phyloP scores from a whole-genome alignment of 176 grass and related monocot species.

The Oryza glaberrima region DNA sequence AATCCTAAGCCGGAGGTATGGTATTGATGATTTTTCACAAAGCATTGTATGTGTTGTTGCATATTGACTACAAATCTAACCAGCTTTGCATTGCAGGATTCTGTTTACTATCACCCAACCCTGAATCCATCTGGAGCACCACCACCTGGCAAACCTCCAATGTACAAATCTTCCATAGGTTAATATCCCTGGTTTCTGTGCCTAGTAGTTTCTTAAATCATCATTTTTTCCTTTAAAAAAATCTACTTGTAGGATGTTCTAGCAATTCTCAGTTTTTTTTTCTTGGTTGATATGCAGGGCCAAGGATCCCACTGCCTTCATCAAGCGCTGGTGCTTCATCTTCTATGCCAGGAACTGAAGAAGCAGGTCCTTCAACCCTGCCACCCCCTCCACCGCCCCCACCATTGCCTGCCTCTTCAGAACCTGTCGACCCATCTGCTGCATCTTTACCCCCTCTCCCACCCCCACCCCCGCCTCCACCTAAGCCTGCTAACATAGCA shows the following conservation, averaged over 20 bases:
- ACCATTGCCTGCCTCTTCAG: constrained; percentile 60
- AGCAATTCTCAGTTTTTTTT: constrained; percentile 34
- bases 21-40: constrained; percentile 16
- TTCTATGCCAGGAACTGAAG: constrained; percentile 68
- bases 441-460: constrained; percentile 60
- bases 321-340: constrained; percentile 60
- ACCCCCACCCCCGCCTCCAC: constrained; percentile 58
- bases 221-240: neutral
- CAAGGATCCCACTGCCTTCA: constrained; percentile 70
- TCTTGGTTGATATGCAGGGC: constrained; percentile 55
- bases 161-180: constrained; percentile 96
- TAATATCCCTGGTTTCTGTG: neutral
- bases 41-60: neutral
- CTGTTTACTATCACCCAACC: constrained; percentile 89
- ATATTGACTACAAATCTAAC: constrained; percentile 40
- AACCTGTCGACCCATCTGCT: constrained; percentile 55
- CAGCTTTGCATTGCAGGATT: constrained; percentile 59
- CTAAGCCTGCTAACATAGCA: constrained; percentile 46
- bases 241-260: neutral
- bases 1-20: constrained; percentile 84
- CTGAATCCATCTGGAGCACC: constrained; percentile 91
- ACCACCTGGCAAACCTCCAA: constrained; percentile 87
- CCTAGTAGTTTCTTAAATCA: constrained; percentile 5
- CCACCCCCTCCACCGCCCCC: constrained; percentile 78
- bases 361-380: constrained; percentile 65